A percentile compares a stretch with the other conserved stretches of the same genome.
phyloP scores from a whole-genome alignment of 2,329 filamentous ascomycete species.

The Arthrobotrys musiformis region DNA sequence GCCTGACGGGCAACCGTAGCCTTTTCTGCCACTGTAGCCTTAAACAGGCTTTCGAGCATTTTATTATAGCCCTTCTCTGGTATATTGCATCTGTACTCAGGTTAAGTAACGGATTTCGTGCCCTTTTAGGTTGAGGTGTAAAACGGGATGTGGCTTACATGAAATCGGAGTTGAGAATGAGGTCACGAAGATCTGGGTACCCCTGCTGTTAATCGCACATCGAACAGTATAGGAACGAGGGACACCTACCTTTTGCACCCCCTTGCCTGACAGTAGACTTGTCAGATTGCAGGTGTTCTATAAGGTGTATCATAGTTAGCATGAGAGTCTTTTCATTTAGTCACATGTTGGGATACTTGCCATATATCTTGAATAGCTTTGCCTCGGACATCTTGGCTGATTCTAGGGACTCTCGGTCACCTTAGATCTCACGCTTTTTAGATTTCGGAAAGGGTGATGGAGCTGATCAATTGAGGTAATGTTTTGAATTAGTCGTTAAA shows the following conservation, averaged over 20 bases:
- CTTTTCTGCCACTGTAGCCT: slow-evolving; percentile 75
- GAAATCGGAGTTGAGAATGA: slow-evolving; percentile 53
- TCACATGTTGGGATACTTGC: not conserved
- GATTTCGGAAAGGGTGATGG: not conserved
- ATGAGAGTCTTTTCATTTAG: not conserved
- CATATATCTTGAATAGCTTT: slow-evolving; percentile 40
- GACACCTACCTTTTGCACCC: slow-evolving; percentile 56
- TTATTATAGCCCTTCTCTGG: slow-evolving; percentile 82
- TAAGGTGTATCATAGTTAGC: not conserved
- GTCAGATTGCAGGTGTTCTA: slow-evolving; percentile 57
- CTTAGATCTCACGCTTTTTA: not conserved
- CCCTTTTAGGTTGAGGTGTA: not conserved
- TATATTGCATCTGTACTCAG: slow-evolving; percentile 63
- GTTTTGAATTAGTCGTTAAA: not conserved
- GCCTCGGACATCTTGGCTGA: slow-evolving; percentile 38
- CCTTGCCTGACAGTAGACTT: slow-evolving; percentile 54
- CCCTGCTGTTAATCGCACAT: not conserved
- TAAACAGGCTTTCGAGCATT: slow-evolving; percentile 83
- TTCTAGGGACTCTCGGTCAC: not conserved
- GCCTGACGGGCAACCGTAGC: slow-evolving; percentile 69
- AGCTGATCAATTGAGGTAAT: too few relatives aligned
- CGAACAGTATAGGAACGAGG: not conserved
- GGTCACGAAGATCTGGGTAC: slow-evolving; percentile 56
- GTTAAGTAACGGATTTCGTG: slow-evolving; percentile 49
- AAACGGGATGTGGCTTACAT: slow-evolving; percentile 37